Conservation (phyloP, 179 eudicot genomes). For the Heliamphora pulchella region DNA sequence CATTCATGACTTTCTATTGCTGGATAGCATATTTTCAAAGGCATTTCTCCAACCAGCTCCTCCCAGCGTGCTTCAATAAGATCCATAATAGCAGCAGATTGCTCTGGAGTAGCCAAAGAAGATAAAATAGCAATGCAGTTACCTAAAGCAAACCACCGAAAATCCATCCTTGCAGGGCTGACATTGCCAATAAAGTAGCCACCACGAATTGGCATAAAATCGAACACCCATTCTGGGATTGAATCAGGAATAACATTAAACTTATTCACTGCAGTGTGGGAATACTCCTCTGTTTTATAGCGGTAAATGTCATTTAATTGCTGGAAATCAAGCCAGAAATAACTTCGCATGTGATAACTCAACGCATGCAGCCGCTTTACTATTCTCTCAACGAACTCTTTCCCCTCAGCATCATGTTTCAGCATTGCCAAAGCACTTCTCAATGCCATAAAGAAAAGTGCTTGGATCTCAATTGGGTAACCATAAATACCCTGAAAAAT, state of each 20-base stretch:
- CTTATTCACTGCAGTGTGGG: constrained; percentile 74
- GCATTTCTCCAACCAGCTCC: constrained; percentile 86
- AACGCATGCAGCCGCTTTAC: constrained; percentile 71
- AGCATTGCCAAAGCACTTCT: constrained; percentile 63
- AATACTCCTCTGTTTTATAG: constrained; percentile 70
- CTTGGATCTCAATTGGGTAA: constrained; percentile 87
- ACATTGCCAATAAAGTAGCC: constrained; percentile 88
- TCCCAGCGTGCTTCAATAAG: constrained; percentile 84
- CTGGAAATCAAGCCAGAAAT: constrained; percentile 76
- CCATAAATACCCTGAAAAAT: constrained; percentile 91
- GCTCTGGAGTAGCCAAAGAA: constrained; percentile 78
- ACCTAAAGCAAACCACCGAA: constrained; percentile 87
- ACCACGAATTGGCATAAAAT: constrained; percentile 75
- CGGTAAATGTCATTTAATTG: constrained; percentile 68
- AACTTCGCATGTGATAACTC: constrained; percentile 73
- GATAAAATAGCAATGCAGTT: constrained; percentile 74
- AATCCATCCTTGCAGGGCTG: constrained; percentile 85
- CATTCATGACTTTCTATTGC: constrained; percentile 85
- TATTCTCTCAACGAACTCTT: constrained; percentile 61
- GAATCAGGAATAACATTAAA: constrained; percentile 77
- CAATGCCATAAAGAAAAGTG: constrained; percentile 81
- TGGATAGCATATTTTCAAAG: constrained; percentile 69
- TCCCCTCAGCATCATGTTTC: constrained; percentile 65
- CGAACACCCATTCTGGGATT: constrained; percentile 82
- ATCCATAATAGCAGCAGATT: constrained; percentile 78